Percentiles rank a stretch among this genome's conserved stretches.
Evolutionary conservation across 2,329 filamentous ascomycete species (phyloP).

Genomic region (Diaporthe capsici): DNA sequence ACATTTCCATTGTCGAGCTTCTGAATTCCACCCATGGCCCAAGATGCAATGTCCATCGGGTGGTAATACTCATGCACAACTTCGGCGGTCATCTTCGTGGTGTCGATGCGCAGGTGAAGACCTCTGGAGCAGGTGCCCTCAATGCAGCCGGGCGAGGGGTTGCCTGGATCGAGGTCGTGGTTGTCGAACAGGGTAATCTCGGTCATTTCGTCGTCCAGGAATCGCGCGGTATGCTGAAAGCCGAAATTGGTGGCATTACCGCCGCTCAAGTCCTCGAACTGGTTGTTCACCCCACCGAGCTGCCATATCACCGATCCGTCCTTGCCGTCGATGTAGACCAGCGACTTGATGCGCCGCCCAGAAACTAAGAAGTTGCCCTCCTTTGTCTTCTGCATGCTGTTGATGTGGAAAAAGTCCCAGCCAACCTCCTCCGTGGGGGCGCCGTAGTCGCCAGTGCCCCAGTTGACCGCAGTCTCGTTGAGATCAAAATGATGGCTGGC

Average conservation of each 20-base stretch:
- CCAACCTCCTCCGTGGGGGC: conserved; percentile 46
- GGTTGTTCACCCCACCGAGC: conserved; percentile 63
- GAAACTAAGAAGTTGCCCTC: conserved; percentile 69
- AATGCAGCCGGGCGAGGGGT: conserved; percentile 37
- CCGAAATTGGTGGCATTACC: conserved; percentile 57
- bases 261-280: conserved; percentile 55
- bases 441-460: conserved; percentile 38
- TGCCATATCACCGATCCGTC: conserved; percentile 66
- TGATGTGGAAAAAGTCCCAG: conserved; percentile 72
- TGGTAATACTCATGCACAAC: conserved; percentile 56
- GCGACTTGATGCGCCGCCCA: conserved; percentile 54
- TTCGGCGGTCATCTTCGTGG: conserved; percentile 57
- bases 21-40: conserved; percentile 41
- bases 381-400: conserved; percentile 66
- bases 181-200: conserved; percentile 65
- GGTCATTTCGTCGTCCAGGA: conserved; percentile 52
- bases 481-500: conserved; percentile 51
- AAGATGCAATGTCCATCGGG: conserved; percentile 44
- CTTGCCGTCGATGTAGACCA: conserved; percentile 57
- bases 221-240: conserved; percentile 63
- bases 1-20: conserved; percentile 50
- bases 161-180: conserved; percentile 49
- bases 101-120: conserved; percentile 53
- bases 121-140: conserved; percentile 43
- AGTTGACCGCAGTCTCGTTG: conserved; percentile 42